Conservation (phyloP, 2,329 filamentous ascomycete genomes). For the Microcera coccophila region DNA sequence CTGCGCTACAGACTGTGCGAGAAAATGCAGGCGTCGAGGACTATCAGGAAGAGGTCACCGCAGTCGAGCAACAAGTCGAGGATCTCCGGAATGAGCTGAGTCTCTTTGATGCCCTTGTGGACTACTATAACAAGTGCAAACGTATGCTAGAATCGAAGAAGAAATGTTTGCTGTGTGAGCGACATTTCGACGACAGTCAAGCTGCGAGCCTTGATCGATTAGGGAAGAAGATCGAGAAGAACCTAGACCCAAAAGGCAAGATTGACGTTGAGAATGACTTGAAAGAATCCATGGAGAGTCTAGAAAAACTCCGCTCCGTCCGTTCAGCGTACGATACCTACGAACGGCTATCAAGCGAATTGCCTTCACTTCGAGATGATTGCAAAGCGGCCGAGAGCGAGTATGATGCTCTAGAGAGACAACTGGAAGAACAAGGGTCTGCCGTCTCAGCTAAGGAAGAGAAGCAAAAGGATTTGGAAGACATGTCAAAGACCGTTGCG, state of each 20-base stretch:
- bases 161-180: slow-evolving; percentile 71
- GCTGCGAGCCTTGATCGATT: slow-evolving; percentile 59
- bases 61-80: slow-evolving; percentile 55
- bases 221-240: slow-evolving; percentile 61
- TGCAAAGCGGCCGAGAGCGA: slow-evolving; percentile 59
- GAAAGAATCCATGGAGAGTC: slow-evolving; percentile 44
- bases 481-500: slow-evolving; percentile 69
- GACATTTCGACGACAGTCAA: slow-evolving; percentile 60
- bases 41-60: slow-evolving; percentile 48
- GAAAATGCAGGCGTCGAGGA: slow-evolving; percentile 49
- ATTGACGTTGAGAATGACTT: slow-evolving; percentile 59
- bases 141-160: slow-evolving; percentile 63
- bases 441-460: slow-evolving; percentile 61
- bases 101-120: slow-evolving; percentile 63
- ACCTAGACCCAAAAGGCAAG: slow-evolving; percentile 59
- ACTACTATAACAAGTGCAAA: slow-evolving; percentile 68
- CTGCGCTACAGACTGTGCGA: slow-evolving; percentile 44
- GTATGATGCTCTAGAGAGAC: slow-evolving; percentile 54
- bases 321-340: slow-evolving; percentile 71
- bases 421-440: slow-evolving; percentile 65
- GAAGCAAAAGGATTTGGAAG: slow-evolving; percentile 68
- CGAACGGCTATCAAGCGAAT: slow-evolving; percentile 64
- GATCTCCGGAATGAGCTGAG: slow-evolving; percentile 63
- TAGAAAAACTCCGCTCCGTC: slow-evolving; percentile 59
- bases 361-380: slow-evolving; percentile 65